Percentiles rank a stretch among this genome's conserved stretches.
These are phyloP conservation scores for Colletotrichum gigasporum DNA, from an alignment of 2,329 filamentous ascomycete species.

Conservation along the genomic window DNA sequence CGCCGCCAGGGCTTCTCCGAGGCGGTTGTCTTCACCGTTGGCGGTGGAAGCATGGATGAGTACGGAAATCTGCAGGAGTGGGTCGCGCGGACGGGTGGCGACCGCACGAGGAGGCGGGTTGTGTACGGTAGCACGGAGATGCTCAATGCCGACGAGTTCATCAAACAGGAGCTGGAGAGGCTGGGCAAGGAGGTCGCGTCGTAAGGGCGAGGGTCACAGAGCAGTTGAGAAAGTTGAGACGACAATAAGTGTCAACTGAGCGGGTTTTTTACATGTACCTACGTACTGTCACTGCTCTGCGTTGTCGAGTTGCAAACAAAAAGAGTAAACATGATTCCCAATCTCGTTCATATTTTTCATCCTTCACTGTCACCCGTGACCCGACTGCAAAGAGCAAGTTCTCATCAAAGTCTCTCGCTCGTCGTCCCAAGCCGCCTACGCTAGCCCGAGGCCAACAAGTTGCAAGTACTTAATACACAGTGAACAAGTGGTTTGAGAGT, in stretches of 20 bases:
- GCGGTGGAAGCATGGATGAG: conserved; percentile 98
- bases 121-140: conserved; percentile 95
- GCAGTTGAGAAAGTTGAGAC: background rate
- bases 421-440: too few species aligned
- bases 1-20: conserved; percentile 88
- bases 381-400: too few species aligned
- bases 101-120: conserved; percentile 78
- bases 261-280: background rate
- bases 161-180: conserved; percentile 69
- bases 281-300: background rate
- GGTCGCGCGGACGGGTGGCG: conserved; percentile 80
- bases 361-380: too few species aligned
- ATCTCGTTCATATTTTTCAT: background rate
- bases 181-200: conserved; percentile 66
- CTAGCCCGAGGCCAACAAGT: too few species aligned
- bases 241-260: background rate
- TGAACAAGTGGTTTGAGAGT: too few species aligned
- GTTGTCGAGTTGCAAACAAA: background rate
- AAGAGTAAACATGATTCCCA: conserved; percentile 18
- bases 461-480: too few species aligned
- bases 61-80: conserved; percentile 98
- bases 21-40: conserved; percentile 92
- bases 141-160: conserved; percentile 74
- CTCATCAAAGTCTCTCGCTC: too few species aligned
- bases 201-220: conserved; percentile 15